A percentile compares a stretch with the other conserved stretches of the same genome.
phyloP scores from a whole-genome alignment of 1,284 basidiomycete genomes.

The Xanthoconium separans region DNA sequence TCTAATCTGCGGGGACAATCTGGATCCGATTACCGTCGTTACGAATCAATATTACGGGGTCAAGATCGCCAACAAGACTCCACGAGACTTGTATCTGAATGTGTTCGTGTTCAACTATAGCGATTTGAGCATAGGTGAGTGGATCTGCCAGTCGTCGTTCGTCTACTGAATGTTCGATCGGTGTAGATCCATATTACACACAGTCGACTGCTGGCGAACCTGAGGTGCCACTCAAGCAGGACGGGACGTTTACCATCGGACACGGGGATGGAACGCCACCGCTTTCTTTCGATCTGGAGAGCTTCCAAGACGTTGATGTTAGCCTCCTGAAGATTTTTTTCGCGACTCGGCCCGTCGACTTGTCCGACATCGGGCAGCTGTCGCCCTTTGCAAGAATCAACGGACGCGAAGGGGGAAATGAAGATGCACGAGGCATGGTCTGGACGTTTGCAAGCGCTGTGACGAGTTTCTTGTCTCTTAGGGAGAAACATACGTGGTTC shows the following conservation, averaged over 20 bases:
- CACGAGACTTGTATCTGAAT: slow-evolving; percentile 20
- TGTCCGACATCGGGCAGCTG: slow-evolving; percentile 10
- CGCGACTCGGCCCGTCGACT: slow-evolving; percentile 16
- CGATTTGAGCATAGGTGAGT: slow-evolving; percentile 17
- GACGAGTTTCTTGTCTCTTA: not conserved
- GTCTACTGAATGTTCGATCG: not conserved
- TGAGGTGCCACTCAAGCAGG: slow-evolving; percentile 6
- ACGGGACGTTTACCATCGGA: slow-evolving; percentile 14
- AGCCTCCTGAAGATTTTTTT: slow-evolving; percentile 26
- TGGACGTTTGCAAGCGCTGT: not conserved
- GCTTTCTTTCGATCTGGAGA: not conserved
- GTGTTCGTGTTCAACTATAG: slow-evolving; percentile 24
- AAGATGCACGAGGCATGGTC: no score
- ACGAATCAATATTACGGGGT: not conserved
- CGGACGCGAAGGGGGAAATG: not conserved
- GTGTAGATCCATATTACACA: slow-evolving; percentile 14
- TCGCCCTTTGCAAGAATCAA: slow-evolving; percentile 10
- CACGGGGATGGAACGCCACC: slow-evolving; percentile 12
- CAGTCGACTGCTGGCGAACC: slow-evolving; percentile 2
- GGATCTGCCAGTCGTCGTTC: not conserved
- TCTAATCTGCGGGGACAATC: no score
- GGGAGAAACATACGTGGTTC: not conserved
- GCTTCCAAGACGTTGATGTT: slow-evolving; percentile 16
- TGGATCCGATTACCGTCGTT: no score
- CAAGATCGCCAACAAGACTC: slow-evolving; percentile 15